Evolutionary conservation across 345 rosid genomes (phyloP).

Genomic region (Dipteronia dyeriana): DNA sequence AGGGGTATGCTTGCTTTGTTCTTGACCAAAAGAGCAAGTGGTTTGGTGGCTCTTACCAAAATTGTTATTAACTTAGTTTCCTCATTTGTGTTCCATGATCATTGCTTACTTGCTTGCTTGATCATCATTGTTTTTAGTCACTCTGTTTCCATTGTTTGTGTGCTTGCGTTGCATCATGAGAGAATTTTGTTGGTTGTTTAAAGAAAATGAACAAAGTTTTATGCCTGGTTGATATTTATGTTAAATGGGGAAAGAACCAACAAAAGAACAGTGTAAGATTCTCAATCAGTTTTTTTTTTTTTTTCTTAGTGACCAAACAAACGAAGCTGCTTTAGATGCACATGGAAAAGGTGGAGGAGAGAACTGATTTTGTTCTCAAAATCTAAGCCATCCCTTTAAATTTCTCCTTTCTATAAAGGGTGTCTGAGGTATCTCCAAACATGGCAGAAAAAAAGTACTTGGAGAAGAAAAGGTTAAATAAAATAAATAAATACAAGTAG

Average conservation of each 20-base stretch:
- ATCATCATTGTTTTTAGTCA: not conserved
- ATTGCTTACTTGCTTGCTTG: not conserved
- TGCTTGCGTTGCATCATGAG: no score
- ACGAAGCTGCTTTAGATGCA: constrained; percentile 27
- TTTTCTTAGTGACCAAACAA: constrained; percentile 12
- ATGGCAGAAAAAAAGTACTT: not conserved
- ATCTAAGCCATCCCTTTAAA: constrained; percentile 23
- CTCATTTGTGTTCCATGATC: not conserved
- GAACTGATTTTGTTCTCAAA: constrained; percentile 32
- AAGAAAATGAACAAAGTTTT: no score
- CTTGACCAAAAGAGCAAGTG: no score
- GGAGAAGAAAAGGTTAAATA: not conserved
- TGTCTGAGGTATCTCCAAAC: constrained; percentile 25
- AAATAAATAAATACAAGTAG: not conserved
- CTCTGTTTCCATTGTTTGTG: no score
- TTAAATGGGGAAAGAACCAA: not conserved
- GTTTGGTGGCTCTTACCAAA: not conserved
- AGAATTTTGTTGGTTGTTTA: no score
- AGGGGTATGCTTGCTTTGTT: not conserved
- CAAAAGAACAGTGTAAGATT: not conserved
- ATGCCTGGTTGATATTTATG: no score
- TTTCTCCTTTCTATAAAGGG: constrained; percentile 26
- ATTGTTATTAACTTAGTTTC: not conserved
- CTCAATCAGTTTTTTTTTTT: not conserved
- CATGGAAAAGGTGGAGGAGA: constrained; percentile 26